A percentile compares a stretch with the other conserved stretches of the same genome.
phyloP scores from a whole-genome alignment of 306 rosid species.

The Lathyrus oleraceus region DNA sequence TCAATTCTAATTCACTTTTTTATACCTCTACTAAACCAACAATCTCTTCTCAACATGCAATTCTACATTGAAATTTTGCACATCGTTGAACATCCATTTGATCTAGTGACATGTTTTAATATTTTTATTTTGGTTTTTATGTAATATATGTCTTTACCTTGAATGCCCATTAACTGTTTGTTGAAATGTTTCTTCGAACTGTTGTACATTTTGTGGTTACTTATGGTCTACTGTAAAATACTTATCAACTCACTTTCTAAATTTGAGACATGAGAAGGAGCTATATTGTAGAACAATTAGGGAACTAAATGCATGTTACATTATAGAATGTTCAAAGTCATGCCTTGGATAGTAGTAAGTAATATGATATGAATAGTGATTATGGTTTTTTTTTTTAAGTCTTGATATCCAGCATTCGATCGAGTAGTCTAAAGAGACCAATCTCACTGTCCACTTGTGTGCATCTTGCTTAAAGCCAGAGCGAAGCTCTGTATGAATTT shows the following conservation, averaged over 20 bases:
- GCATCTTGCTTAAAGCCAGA: too few species aligned
- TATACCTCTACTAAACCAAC: background rate
- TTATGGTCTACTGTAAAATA: background rate
- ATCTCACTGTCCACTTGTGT: too few species aligned
- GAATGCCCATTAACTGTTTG: slow-evolving; percentile 28
- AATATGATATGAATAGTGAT: background rate
- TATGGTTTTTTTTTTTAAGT: too few species aligned
- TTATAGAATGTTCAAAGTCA: background rate
- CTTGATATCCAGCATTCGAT: too few species aligned
- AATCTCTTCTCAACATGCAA: background rate
- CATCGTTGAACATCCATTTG: too few species aligned
- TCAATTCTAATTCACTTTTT: background rate
- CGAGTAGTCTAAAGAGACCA: too few species aligned
- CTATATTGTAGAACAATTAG: background rate
- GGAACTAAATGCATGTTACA: slow-evolving; percentile 12
- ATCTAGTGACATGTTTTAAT: too few species aligned
- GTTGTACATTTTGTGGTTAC: background rate
- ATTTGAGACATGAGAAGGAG: background rate
- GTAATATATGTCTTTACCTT: too few species aligned
- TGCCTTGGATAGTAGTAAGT: background rate
- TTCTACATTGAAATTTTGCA: too few species aligned
- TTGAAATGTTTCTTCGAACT: slow-evolving; percentile 21
- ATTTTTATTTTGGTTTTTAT: too few species aligned
- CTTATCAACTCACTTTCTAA: background rate
- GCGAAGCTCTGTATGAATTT: too few species aligned